These are phyloP conservation scores for Roridomyces roridus DNA, from an alignment of 768 basidiomycete species.

Conservation along the genomic window DNA sequence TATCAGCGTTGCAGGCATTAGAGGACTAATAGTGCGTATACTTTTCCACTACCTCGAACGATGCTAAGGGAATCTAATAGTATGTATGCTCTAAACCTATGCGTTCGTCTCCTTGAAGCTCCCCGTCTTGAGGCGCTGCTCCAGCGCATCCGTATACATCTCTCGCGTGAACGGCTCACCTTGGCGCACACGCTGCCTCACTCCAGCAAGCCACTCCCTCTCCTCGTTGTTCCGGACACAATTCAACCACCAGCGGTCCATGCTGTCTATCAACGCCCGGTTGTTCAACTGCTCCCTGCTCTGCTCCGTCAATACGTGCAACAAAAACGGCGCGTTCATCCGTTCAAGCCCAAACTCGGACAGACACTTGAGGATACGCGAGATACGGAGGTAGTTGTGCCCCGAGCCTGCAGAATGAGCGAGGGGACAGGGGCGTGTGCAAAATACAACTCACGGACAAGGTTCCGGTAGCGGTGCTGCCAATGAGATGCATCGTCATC, in stretches of 20 bases:
- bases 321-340: conserved; percentile 68
- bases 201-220: conserved; percentile 57
- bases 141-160: conserved; percentile 58
- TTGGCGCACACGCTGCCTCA: conserved; percentile 57
- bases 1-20: conserved; percentile 51
- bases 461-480: conserved; percentile 61
- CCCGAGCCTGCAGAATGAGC: conserved; percentile 50
- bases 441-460: conserved; percentile 68
- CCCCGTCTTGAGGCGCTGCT: conserved; percentile 44
- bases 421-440: neutral
- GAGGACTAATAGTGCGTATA: conserved; percentile 11
- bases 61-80: neutral
- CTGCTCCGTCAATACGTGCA: conserved; percentile 74
- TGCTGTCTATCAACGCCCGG: conserved; percentile 57
- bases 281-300: conserved; percentile 62
- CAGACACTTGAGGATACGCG: conserved; percentile 77
- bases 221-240: conserved; percentile 70
- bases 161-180: conserved; percentile 59
- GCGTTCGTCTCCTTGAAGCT: conserved; percentile 24
- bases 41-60: neutral
- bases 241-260: conserved; percentile 83
- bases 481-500: conserved; percentile 48
- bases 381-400: conserved; percentile 82
- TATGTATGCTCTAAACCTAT: too few species aligned
- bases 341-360: conserved; percentile 73